Evolutionary conservation across 768 basidiomycete genomes (phyloP), one percentile per base, ranked within the genome.

Genomic region (Crepidotus variabilis): DNA sequence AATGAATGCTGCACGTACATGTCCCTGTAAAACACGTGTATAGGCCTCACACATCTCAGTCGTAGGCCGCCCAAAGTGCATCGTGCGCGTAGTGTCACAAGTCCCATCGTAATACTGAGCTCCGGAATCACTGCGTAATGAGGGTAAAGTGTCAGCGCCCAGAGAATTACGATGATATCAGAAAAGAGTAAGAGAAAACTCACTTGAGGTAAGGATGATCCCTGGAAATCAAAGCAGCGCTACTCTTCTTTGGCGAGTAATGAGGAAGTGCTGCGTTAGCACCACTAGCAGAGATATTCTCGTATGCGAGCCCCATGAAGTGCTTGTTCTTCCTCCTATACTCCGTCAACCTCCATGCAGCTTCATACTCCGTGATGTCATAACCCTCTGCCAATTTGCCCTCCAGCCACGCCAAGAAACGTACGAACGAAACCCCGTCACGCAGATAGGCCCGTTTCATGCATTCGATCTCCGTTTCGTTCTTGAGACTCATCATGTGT

Each of bases 251-350:
- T 0, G 97, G 94, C 0, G 82, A 78, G 70, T 99, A 98, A 72
- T 99, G 97, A 3, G 97, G 94, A 21, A 98, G 72, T 16, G 96
- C 97, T 54, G 92, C 95, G 67, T 99, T 96, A 2, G 90, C 79
- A 2, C 95, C 96, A 36, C 83, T 86, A 1, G 91, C 96, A 21
- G 88, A 91, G 58, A 98, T 96, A 54, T 86, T 91, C 71, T 91
- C 89, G 61, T 94, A 94, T 6, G 92, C 92, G 16, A 91, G 83
- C 5, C 92, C 91, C 83, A 85, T 85, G 67, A 87, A 92, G 60
- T 88, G 74, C 71, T 86, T 86, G 61, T 82, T 78, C 65, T 84
- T 78, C 64, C 82, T 75, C 58, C 93, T 78, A 68, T 83, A 91
- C 71, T 90, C 86, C 0, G 86, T 88, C 55, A 97, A 74, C 52